Evolutionary conservation across 2,329 filamentous ascomycete species (phyloP), one percentile per base, ranked within the genome.

Genomic region (Dichotomopilus funicola): DNA sequence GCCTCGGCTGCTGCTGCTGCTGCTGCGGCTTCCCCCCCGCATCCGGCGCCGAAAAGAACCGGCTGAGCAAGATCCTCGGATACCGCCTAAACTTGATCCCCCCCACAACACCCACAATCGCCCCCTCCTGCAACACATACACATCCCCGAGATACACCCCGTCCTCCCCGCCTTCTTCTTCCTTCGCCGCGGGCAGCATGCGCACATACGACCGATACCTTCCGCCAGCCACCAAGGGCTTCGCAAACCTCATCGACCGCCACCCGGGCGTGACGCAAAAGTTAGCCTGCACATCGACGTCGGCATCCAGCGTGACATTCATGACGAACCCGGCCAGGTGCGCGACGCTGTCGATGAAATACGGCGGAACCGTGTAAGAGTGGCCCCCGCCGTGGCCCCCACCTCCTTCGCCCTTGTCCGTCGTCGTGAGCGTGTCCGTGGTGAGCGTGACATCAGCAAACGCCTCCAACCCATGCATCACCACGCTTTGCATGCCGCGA

Each of bases 281-380:
- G 54, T 67, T 64, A 34, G 64, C 57, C 13, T 54, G 55, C 6
- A 63, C 66, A 55, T 75, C 69, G 11, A 66, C 57, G 13, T 57
- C 66, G 58, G 72, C 72, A 27, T 27, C 19, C 19, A 27, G 19
- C 19, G 63, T 67, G 3, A 63, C 69, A 56, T 75, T 75, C 63
- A 75, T 65, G 35, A 73, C 65, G 58, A 74, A 73, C 1, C 73
- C 73, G 10, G 68, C 69, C 8, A 74, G 63, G 49, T 74, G 71
- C 6, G 59, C 57, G 3, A 73, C 61, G 51, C 68, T 70, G 57
- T 75, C 71, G 53, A 73, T 70, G 58, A 67, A 75, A 55, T 69
- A 64, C 1, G 73, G 72, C 41, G 67, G 63, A 12, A 72, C 68
- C 2, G 85, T 63, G 61, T 64, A 73, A 0, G 54, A 63, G 12